Conservation (phyloP, 768 basidiomycete species). For the Mycena haematopus region DNA sequence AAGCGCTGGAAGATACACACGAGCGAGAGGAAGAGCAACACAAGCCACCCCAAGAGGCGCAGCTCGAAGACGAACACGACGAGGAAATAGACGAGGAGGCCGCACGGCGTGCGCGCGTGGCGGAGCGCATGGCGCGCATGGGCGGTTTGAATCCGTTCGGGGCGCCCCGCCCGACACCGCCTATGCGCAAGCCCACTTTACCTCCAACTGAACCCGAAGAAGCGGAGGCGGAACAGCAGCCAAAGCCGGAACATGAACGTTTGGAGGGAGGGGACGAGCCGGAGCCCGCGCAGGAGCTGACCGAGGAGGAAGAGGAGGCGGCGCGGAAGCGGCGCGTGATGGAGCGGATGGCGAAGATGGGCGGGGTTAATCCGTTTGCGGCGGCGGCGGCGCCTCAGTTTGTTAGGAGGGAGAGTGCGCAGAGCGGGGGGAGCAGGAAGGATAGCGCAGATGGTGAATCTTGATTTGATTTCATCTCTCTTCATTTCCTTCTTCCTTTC, state of each 20-base stretch:
- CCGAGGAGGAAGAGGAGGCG: slow-evolving; percentile 47
- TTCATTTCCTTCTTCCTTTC: slow-evolving; percentile 31
- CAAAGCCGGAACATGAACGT: neutral
- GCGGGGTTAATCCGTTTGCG: slow-evolving; percentile 61
- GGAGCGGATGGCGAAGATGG: slow-evolving; percentile 58
- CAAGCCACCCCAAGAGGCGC: neutral
- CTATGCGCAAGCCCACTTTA: slow-evolving; percentile 29
- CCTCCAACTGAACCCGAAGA: slow-evolving; percentile 22
- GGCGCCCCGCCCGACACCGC: slow-evolving; percentile 37
- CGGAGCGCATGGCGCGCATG: slow-evolving; percentile 61
- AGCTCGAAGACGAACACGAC: slow-evolving; percentile 31
- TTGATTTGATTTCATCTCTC: slow-evolving; percentile 35
- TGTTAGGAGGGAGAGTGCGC: slow-evolving; percentile 22
- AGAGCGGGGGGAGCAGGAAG: slow-evolving; percentile 15
- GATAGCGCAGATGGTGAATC: slow-evolving; percentile 44
- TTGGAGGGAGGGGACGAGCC: neutral
- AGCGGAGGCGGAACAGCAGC: neutral
- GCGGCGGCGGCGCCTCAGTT: slow-evolving; percentile 40
- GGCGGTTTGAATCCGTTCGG: slow-evolving; percentile 70
- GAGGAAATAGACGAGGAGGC: slow-evolving; percentile 50
- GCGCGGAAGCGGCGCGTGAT: slow-evolving; percentile 63
- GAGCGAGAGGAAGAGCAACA: neutral
- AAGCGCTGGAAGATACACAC: neutral
- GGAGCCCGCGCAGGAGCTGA: neutral
- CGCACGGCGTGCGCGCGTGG: slow-evolving; percentile 48